These are phyloP conservation scores for Talaromyces proteolyticus DNA, from an alignment of 495 filamentous ascomycete genomes.

Conservation along the genomic window DNA sequence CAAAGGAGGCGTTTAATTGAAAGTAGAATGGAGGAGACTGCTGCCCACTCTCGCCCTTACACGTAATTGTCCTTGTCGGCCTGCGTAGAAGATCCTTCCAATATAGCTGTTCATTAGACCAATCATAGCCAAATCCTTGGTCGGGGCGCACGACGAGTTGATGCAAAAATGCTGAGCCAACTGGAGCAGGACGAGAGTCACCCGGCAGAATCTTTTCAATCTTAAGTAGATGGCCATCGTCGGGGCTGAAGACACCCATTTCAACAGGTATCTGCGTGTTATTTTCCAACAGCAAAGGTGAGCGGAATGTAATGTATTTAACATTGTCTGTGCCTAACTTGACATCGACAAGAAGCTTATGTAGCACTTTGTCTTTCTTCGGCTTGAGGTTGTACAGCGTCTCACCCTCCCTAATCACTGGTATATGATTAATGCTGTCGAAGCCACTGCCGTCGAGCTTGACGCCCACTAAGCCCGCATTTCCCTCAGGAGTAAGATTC, in stretches of 20 bases:
- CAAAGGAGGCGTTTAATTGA: conserved; percentile 80
- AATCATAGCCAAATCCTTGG: conserved; percentile 92
- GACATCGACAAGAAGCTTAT: conserved; percentile 88
- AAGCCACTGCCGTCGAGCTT: conserved; percentile 91
- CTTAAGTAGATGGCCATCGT: conserved; percentile 87
- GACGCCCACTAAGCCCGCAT: conserved; percentile 69
- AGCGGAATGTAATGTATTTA: conserved; percentile 95
- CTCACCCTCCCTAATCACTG: conserved; percentile 91
- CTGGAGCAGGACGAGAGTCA: conserved; percentile 83
- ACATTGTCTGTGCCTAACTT: conserved; percentile 87
- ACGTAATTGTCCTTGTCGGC: conserved; percentile 79
- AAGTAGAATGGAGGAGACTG: conserved; percentile 86
- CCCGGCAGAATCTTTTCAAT: conserved; percentile 97
- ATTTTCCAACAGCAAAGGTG: conserved; percentile 94
- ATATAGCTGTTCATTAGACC: conserved; percentile 82
- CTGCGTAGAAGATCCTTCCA: conserved; percentile 87
- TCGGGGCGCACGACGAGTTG: conserved; percentile 88
- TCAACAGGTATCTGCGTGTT: conserved; percentile 95
- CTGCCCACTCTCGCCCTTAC: conserved; percentile 75
- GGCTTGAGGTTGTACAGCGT: conserved; percentile 78
- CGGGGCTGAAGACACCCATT: conserved; percentile 83
- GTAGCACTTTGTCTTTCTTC: conserved; percentile 74
- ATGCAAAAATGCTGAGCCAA: conserved; percentile 88
- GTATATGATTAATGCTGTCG: conserved; percentile 80
- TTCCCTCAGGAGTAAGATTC: conserved; percentile 76